These are phyloP conservation scores for Marasmius oreades DNA, from an alignment of 1,284 basidiomycete genomes.

Conservation along the genomic window DNA sequence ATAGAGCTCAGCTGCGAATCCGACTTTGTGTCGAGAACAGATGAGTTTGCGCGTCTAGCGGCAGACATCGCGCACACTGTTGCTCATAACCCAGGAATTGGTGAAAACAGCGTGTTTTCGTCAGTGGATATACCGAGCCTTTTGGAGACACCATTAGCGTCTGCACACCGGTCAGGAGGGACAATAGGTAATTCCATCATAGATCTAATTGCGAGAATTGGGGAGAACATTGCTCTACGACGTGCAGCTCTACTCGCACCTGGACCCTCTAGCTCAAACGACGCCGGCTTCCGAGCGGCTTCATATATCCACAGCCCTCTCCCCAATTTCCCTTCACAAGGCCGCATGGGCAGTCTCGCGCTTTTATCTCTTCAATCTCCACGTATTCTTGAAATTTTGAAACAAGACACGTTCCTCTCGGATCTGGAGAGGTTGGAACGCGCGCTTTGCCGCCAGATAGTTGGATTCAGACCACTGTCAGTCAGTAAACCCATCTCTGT, in stretches of 20 bases:
- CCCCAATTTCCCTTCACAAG: conserved; percentile 44
- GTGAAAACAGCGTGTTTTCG: conserved; percentile 35
- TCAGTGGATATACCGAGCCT: conserved; percentile 50
- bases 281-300: conserved; percentile 59
- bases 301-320: conserved; percentile 77
- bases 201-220: conserved; percentile 80
- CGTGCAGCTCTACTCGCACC: conserved; percentile 70
- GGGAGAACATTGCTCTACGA: conserved; percentile 84
- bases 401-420: conserved; percentile 39
- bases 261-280: conserved; percentile 30
- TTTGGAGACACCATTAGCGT: conserved; percentile 66
- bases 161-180: conserved; percentile 33
- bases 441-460: conserved; percentile 80
- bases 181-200: conserved; percentile 79
- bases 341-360: conserved; percentile 70
- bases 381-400: conserved; percentile 40
- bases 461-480: conserved; percentile 77
- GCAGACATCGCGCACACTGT: conserved; percentile 84
- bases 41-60: conserved; percentile 78
- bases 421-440: conserved; percentile 71
- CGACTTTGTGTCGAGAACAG: conserved; percentile 91
- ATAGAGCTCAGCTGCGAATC: conserved; percentile 97
- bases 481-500: conserved; percentile 34
- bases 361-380: conserved; percentile 57
- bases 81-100: conserved; percentile 69